Evolutionary conservation across 2,329 filamentous ascomycete genomes (phyloP).

Genomic region (Teratosphaeria pseudoeucalypti): DNA sequence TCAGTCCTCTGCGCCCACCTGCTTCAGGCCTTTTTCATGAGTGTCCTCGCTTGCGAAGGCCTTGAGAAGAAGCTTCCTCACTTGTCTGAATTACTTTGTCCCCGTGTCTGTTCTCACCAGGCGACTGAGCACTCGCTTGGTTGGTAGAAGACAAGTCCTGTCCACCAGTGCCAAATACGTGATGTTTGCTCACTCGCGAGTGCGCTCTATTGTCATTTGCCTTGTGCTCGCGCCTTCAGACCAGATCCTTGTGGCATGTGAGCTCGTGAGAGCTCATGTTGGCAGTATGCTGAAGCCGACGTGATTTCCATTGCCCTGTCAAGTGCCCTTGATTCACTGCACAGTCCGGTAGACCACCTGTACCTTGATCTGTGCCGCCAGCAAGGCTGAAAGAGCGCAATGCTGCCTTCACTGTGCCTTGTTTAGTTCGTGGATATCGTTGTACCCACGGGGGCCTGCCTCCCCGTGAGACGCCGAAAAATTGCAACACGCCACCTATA

Average conservation of each 20-base stretch:
- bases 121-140: not conserved
- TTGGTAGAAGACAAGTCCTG: not conserved
- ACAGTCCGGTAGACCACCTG: not conserved
- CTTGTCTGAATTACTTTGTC: not conserved
- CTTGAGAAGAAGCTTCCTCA: not conserved
- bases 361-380: not conserved
- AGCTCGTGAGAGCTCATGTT: not conserved
- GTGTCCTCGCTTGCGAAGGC: not conserved
- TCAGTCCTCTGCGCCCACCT: not conserved
- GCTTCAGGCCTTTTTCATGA: not conserved
- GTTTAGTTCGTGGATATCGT: not conserved
- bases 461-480: not conserved
- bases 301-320: not conserved
- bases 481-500: not conserved
- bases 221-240: not conserved
- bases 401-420: not conserved
- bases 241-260: too few species aligned
- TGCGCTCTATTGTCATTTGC: not conserved
- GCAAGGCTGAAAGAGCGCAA: not conserved
- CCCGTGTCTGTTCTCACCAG: not conserved
- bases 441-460: not conserved
- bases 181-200: not conserved
- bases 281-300: not conserved
- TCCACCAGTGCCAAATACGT: not conserved
- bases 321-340: not conserved